A percentile compares a stretch with the other conserved stretches of the same genome.
Conservation (phyloP, 1,139 yeast genomes). For the Hyphopichia wangnamkhiaoensis region DNA sequence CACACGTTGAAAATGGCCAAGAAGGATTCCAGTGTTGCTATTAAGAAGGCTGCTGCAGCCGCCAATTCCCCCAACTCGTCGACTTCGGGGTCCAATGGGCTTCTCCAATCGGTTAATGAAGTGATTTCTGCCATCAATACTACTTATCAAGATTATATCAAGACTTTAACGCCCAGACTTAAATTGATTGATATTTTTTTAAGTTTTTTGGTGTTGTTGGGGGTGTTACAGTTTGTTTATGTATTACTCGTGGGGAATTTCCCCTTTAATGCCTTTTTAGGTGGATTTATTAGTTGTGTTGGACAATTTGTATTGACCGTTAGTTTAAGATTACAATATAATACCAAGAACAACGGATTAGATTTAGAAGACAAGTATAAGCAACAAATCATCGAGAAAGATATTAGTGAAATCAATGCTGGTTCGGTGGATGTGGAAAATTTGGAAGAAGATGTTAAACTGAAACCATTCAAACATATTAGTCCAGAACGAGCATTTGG, state of each 20-base stretch:
- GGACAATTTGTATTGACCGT: constrained; percentile 93
- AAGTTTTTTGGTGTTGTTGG: constrained; percentile 70
- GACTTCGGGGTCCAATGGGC: constrained; percentile 3
- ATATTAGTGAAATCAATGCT: constrained; percentile 5
- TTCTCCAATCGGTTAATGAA: constrained; percentile 31
- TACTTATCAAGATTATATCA: constrained; percentile 49
- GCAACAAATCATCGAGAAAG: constrained; percentile 6
- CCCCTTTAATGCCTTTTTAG: constrained; percentile 95
- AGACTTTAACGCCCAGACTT: constrained; percentile 47
- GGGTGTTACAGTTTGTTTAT: constrained; percentile 75
- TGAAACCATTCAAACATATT: constrained; percentile 50
- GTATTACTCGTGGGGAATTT: constrained; percentile 79
- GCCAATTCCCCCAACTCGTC: constrained; percentile 12
- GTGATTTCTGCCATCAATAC: constrained; percentile 48
- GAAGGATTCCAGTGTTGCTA: constrained; percentile 27
- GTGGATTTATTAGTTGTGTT: constrained; percentile 90
- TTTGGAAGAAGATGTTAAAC: constrained; percentile 8
- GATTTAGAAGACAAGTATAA: constrained; percentile 1
- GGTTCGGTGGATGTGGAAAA: constrained; percentile 9
- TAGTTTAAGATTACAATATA: constrained; percentile 71
- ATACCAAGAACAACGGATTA: constrained; percentile 17
- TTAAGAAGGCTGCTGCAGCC: constrained; percentile 25
- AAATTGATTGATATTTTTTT: constrained; percentile 78
- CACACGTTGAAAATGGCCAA: constrained; percentile 32
- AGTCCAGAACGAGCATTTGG: constrained; percentile 84